Base-by-base conservation (phyloP, 2,329 filamentous ascomycete genomes). In the Hymenoscyphus fraxineus region DNA sequence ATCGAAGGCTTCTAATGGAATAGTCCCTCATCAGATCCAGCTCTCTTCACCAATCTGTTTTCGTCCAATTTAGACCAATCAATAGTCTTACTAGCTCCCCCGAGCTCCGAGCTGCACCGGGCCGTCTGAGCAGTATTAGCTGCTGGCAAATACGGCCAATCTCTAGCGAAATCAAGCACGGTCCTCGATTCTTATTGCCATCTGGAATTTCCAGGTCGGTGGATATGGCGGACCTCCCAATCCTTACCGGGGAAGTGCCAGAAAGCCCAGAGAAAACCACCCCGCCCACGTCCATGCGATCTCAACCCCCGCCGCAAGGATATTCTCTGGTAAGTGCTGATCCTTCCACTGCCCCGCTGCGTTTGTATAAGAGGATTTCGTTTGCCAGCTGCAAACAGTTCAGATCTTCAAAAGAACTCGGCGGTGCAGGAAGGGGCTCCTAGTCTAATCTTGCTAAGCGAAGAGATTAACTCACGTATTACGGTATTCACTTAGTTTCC, bases 321-420 rank as follows among this genome's bases (percentile, higher is more conserved):
- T 69, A 64, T 66, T 68, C 65, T 22, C 54, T 66, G 60, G 63
- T 65, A 60, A 54, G 61, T 63, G 57, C n/a, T 35, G 31, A 51
- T 61, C 60, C 44, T 9, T 51, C 19, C 10, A 22, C 32, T n/a
- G 12, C n/a, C 44, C 38, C 40, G n/a, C 10, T 55, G 22, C 35
- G 60, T 62, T 47, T 58, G 61, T 62, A 62, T 58, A 58, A 58
- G 39, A 55, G 6, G 15, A 27, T 63, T 39, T 57, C 56, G 38
- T 51, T 57, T 55, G 22, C 19, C 54, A 27, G 47, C 40, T 55
- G 39, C 35, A 54, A 40, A 35, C 32, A 31, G 39, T 57, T 19
- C 54, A 51, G 59, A 22, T 54, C 57, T 54, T 54, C 9, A 31
- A 63, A 32, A 63, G 22, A 31, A 40, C 60, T 10, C 15, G 32